Evolutionary conservation across 2,329 filamentous ascomycete species (phyloP).

Genomic region (Graphiopsis chlorocephala): DNA sequence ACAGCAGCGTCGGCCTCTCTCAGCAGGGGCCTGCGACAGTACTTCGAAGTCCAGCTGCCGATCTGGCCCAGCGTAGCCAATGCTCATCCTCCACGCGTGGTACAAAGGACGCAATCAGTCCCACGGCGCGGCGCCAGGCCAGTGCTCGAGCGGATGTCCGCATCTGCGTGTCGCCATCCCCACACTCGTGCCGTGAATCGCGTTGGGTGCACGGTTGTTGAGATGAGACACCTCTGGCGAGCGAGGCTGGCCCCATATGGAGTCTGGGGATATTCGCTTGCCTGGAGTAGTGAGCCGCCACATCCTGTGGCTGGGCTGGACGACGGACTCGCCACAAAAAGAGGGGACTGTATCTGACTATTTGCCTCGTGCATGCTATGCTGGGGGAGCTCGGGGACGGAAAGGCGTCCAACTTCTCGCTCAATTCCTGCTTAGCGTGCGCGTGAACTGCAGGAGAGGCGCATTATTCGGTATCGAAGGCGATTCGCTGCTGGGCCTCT

Average conservation of each 20-base stretch:
- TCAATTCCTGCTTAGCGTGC: not conserved
- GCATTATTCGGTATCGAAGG: not conserved
- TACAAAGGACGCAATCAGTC: conserved; percentile 8
- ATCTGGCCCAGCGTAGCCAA: conserved; percentile 3
- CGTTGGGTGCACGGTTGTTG: not conserved
- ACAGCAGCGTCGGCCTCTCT: conserved; percentile 10
- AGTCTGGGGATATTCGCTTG: not conserved
- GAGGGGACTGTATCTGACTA: too few species aligned
- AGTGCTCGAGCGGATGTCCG: conserved; percentile 10
- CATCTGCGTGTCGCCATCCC: conserved; percentile 14
- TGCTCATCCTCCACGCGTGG: conserved; percentile 2
- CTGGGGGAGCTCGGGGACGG: not conserved
- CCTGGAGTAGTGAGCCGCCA: not conserved
- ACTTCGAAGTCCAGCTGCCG: not conserved
- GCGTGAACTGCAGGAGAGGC: conserved; percentile 1
- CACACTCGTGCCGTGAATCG: conserved; percentile 12
- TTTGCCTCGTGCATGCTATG: not conserved
- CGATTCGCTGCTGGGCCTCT: not conserved
- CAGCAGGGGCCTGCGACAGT: conserved; percentile 1
- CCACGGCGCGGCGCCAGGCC: conserved; percentile 9
- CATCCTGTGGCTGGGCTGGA: not conserved
- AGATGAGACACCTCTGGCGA: not conserved
- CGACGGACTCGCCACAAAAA: not conserved
- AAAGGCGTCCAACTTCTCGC: not conserved
- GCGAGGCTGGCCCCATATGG: not conserved